Evolutionary conservation across 2,329 filamentous ascomycete genomes (phyloP).

Genomic region (Pseudogymnoascus sp.): DNA sequence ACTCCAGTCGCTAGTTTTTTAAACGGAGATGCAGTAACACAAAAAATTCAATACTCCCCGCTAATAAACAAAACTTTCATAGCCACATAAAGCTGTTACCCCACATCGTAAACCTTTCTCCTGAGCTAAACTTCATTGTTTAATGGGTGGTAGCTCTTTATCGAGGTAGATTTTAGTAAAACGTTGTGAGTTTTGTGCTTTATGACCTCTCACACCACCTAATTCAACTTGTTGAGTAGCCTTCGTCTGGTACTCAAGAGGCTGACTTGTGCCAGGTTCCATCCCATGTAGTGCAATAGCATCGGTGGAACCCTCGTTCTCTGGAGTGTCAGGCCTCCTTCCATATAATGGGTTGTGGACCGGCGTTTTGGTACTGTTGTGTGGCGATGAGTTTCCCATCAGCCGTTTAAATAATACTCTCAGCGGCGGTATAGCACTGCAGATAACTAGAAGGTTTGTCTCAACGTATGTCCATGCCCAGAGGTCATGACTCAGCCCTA

Average conservation of each 20-base stretch:
- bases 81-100: background rate
- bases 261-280: background rate
- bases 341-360: background rate
- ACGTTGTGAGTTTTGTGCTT: background rate
- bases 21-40: background rate
- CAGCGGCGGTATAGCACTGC: background rate
- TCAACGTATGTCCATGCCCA: background rate
- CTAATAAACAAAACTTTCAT: background rate
- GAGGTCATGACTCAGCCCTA: background rate
- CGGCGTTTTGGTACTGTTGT: background rate
- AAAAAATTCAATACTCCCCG: background rate
- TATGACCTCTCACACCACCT: background rate
- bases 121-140: background rate
- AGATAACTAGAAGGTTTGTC: constrained; percentile 4
- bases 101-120: background rate
- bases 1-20: too few relatives aligned
- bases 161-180: constrained; percentile 3
- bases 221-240: background rate
- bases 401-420: background rate
- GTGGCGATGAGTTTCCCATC: background rate
- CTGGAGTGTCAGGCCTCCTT: background rate
- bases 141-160: background rate
- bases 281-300: background rate
- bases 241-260: background rate
- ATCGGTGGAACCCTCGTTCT: background rate